These are phyloP conservation scores for Fusarium vanettenii DNA, from an alignment of 2,329 filamentous ascomycete genomes.

Conservation along the genomic window DNA sequence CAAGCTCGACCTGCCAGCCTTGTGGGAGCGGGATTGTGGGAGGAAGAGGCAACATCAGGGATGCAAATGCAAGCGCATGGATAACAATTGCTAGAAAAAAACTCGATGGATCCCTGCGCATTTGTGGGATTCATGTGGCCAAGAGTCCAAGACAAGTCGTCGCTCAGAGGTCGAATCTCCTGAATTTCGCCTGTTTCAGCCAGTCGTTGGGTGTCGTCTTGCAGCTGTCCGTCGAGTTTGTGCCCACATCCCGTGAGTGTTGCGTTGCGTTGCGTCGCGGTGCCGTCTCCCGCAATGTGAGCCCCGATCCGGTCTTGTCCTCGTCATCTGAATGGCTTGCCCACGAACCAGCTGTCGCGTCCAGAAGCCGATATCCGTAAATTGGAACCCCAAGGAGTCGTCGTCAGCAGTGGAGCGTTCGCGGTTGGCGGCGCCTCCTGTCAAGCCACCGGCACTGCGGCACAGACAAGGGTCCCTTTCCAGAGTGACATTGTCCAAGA, in stretches of 20 bases:
- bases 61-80: background rate
- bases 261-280: background rate
- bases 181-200: constrained; percentile 11
- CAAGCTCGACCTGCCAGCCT: constrained; percentile 19
- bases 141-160: constrained; percentile 1
- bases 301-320: background rate
- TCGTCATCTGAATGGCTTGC: constrained; percentile 20
- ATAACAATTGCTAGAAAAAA: background rate
- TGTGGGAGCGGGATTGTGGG: constrained; percentile 20
- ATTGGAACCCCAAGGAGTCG: constrained; percentile 28
- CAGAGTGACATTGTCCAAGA: background rate
- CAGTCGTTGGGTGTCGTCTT: background rate
- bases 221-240: constrained; percentile 1
- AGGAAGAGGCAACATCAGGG: constrained; percentile 11
- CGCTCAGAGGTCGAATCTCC: background rate
- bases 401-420: constrained; percentile 36
- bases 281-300: constrained; percentile 29
- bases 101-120: constrained; percentile 3
- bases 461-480: constrained; percentile 6
- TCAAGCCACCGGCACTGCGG: constrained; percentile 16
- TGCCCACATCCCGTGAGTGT: constrained; percentile 30
- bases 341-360: constrained; percentile 7
- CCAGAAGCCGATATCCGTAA: constrained; percentile 13
- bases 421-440: constrained; percentile 15
- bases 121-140: constrained; percentile 22